Conservation (phyloP, 805 yeast species). For the Pichia pseudocactophila region DNA sequence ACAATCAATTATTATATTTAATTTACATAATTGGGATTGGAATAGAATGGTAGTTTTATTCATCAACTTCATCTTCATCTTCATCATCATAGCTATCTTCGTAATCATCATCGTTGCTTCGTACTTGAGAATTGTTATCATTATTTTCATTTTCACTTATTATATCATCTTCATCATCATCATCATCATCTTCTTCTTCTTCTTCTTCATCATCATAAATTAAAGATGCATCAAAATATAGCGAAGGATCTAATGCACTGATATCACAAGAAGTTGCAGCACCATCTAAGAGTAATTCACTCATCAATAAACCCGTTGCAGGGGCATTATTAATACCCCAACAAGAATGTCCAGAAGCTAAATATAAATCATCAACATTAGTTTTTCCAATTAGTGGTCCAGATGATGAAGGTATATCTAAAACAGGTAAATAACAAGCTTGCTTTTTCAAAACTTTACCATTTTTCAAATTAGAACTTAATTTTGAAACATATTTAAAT, state of each 20-base stretch:
- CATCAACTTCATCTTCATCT: conserved; percentile 3
- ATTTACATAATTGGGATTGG: not conserved
- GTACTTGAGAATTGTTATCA: conserved; percentile 13
- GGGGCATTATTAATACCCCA: conserved; percentile 99
- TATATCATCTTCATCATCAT: conserved; percentile 14
- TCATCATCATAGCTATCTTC: conserved; percentile 15
- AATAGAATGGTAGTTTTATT: not conserved
- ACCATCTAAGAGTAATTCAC: conserved; percentile 83
- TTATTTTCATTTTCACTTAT: conserved; percentile 11
- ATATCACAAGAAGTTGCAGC: conserved; percentile 69
- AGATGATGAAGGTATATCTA: conserved; percentile 83
- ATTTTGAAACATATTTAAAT: conserved; percentile 68
- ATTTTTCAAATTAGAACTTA: conserved; percentile 57
- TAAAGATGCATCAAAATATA: conserved; percentile 69
- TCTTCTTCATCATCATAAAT: conserved; percentile 28
- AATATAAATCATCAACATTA: conserved; percentile 63
- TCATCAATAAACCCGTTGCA: conserved; percentile 88
- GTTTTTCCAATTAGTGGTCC: conserved; percentile 96
- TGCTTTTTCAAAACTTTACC: conserved; percentile 78
- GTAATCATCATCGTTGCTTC: conserved; percentile 13
- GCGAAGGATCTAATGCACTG: conserved; percentile 73
- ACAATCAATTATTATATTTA: too few species aligned
- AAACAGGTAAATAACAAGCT: conserved; percentile 92
- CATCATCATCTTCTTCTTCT: conserved; percentile 21
- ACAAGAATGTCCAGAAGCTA: conserved; percentile 94